A percentile compares a stretch with the other conserved stretches of the same genome.
Evolutionary conservation across 257 asterid genomes (phyloP).

Genomic region (Jacaranda copaia): DNA sequence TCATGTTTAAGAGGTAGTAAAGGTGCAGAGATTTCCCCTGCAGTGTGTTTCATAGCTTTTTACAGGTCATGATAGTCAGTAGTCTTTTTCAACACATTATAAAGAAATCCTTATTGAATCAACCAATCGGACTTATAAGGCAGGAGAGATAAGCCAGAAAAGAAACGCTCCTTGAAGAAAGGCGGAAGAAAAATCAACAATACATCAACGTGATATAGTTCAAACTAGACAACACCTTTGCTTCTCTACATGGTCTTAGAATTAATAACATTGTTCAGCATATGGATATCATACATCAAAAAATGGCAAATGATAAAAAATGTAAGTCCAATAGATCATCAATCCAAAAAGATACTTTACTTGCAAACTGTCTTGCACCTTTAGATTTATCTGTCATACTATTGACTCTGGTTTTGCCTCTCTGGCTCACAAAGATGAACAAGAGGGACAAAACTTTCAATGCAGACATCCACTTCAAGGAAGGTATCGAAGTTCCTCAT

Average conservation of each 20-base stretch:
- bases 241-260: neutral
- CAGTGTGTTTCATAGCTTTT: neutral
- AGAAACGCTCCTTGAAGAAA: neutral
- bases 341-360: neutral
- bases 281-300: neutral
- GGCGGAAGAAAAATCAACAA: neutral
- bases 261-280: neutral
- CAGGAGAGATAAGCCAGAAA: neutral
- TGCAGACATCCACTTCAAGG: constrained; percentile 40
- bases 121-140: neutral
- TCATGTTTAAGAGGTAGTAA: too few species aligned
- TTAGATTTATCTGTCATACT: neutral
- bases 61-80: neutral
- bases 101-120: neutral
- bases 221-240: neutral
- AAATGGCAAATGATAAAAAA: neutral
- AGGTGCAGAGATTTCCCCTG: neutral
- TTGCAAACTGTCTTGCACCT: neutral
- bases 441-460: constrained; percentile 49
- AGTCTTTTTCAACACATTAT: too few species aligned
- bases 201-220: neutral
- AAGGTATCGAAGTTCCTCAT: constrained; percentile 27
- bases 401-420: neutral
- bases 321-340: neutral
- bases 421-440: neutral